Percentiles rank a stretch among this genome's conserved stretches.
Conservation (phyloP, 2,329 filamentous ascomycete genomes). For the Camillea tinctor region DNA sequence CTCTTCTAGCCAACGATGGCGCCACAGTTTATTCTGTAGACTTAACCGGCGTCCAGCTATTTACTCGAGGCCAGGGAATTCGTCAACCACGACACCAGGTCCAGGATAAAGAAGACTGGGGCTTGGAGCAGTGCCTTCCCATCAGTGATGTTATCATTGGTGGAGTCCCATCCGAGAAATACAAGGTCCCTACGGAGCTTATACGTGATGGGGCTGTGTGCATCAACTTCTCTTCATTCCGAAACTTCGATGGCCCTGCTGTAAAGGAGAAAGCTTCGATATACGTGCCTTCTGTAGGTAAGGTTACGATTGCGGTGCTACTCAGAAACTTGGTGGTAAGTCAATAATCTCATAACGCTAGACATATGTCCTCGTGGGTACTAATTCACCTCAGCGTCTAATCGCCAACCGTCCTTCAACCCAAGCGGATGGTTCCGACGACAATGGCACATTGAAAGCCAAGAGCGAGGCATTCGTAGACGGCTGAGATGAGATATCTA, state of each 20-base stretch:
- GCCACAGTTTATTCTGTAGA: conserved; percentile 95
- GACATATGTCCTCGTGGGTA: background rate
- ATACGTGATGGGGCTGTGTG: conserved; percentile 92
- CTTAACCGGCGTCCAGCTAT: conserved; percentile 85
- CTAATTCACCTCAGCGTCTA: conserved; percentile 43
- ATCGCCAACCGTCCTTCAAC: conserved; percentile 48
- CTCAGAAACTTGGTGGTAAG: conserved; percentile 84
- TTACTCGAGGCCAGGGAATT: conserved; percentile 85
- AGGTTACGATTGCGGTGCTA: conserved; percentile 92
- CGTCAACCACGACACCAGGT: conserved; percentile 85
- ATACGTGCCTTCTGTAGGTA: conserved; percentile 95
- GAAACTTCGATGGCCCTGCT: conserved; percentile 82
- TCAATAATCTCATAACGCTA: conserved; percentile 22
- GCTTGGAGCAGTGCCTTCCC: conserved; percentile 76
- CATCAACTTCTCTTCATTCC: conserved; percentile 95
- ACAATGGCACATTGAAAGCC: conserved; percentile 30
- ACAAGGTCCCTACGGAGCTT: conserved; percentile 83
- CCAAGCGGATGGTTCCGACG: conserved; percentile 35
- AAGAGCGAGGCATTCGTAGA: conserved; percentile 34
- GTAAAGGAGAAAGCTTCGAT: conserved; percentile 96
- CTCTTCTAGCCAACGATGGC: conserved; percentile 91
- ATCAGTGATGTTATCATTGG: conserved; percentile 93
- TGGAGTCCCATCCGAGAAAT: conserved; percentile 83
- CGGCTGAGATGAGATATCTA: conserved; percentile 17
- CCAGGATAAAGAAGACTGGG: conserved; percentile 76